Conservation (phyloP, 164 flowering plant species). For the Taxillus chinensis region DNA sequence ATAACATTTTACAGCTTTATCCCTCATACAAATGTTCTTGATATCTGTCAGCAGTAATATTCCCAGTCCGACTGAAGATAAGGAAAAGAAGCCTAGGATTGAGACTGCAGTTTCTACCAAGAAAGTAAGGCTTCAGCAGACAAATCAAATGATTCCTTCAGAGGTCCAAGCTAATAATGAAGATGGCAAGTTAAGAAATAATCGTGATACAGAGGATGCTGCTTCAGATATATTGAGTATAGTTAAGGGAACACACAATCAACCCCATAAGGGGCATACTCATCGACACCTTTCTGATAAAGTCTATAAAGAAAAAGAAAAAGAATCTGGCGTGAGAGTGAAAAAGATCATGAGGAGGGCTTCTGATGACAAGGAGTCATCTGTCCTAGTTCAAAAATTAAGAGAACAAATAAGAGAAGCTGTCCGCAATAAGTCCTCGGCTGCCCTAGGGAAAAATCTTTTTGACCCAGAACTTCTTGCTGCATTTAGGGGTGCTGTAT, state of each 20-base stretch:
- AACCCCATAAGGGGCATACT: conserved; percentile 18
- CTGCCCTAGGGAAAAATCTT: conserved; percentile 36
- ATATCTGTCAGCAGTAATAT: conserved; percentile 12
- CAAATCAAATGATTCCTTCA: conserved; percentile 10
- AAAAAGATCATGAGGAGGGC: conserved; percentile 86
- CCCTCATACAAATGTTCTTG: too few species aligned
- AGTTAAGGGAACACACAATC: conserved; percentile 34
- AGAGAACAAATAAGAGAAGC: conserved; percentile 83
- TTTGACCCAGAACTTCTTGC: conserved; percentile 79
- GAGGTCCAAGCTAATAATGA: conserved; percentile 13
- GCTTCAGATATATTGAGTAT: conserved; percentile 54
- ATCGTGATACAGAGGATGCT: conserved; percentile 16
- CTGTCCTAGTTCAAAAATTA: conserved; percentile 50
- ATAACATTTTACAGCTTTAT: too few species aligned
- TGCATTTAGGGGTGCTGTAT: conserved; percentile 80
- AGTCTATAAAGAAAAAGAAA: conserved; percentile 29
- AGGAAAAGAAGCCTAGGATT: conserved; percentile 17
- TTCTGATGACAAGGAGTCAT: conserved; percentile 52
- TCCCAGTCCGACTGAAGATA: conserved; percentile 14
- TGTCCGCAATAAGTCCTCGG: conserved; percentile 48
- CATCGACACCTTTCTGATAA: conserved; percentile 13
- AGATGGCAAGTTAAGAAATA: conserved; percentile 16
- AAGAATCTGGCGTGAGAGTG: conserved; percentile 56
- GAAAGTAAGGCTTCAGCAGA: conserved; percentile 32
- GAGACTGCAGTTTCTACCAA: conserved; percentile 24